Evolutionary conservation across 2,329 filamentous ascomycete species (phyloP), one percentile per base, ranked within the genome.

Genomic region (Talaromyces amestolkiae): DNA sequence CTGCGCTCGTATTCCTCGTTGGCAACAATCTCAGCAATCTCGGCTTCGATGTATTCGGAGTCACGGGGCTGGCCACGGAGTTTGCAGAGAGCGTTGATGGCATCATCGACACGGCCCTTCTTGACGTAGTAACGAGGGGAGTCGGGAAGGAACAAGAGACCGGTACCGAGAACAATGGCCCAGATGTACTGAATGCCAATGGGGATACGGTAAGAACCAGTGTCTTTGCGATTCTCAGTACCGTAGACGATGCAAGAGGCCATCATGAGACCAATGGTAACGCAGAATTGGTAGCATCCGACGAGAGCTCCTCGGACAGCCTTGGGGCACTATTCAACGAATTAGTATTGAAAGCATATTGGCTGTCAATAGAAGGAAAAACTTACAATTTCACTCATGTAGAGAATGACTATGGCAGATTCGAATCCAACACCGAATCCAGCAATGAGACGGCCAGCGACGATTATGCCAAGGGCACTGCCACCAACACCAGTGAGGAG

Each of bases 61-160:
- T 90, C 86, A 62, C 79, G 73, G 58, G 89, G 84, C 81, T 96
- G 90, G 67, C 90, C 91, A 75, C 92, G 91, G 37, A 96, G 86
- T 65, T 83, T 85, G 65, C 86, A 79, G 7, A 96, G 85, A 13
- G 87, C 80, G 1, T 78, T 67, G 66, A 87, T 84, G 39, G 92
- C 92, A 65, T 83, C 75, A 49, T 89, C 86, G 61, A 92, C 82
- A 67, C 87, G 81, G 64, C 90, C 90, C 77, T 88, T 89, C 84
- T 91, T 92, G 80, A 96, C 90, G 73, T 86, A 94, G 84, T 89
- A 96, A 74, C 92, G 89, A 59, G 92, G 92, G 0, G 91, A 94
- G 77, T 96, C 92, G 66, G 92, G 92, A 8, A 96, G 88, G 73
- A 92, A 78, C 70, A 93, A 77, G 33, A 96, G 85, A 73, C 92